Evolutionary conservation across 1,284 basidiomycete species (phyloP).

Genomic region (Agaricales sp.): DNA sequence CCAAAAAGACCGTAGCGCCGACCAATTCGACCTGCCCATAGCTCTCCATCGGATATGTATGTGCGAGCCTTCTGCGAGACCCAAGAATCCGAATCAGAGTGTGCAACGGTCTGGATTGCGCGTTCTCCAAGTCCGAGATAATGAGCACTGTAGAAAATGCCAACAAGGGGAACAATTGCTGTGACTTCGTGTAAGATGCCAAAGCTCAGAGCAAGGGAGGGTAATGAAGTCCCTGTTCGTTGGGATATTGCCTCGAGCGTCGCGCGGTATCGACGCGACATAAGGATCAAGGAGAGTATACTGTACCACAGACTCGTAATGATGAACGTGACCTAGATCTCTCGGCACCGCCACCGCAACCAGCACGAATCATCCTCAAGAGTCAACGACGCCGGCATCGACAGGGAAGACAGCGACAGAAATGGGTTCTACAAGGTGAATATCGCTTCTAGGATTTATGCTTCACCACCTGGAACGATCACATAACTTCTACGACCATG

Average conservation of each 20-base stretch:
- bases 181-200: constrained; percentile 83
- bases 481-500: constrained; percentile 9
- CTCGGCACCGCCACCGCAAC: neutral
- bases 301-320: neutral
- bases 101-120: constrained; percentile 34
- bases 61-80: constrained; percentile 27
- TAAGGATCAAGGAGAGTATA: constrained; percentile 6
- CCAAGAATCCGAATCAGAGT: constrained; percentile 21
- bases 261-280: constrained; percentile 23
- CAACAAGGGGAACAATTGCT: constrained; percentile 68
- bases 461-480: constrained; percentile 13
- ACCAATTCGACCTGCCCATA: constrained; percentile 64
- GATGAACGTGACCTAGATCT: neutral
- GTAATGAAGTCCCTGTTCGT: constrained; percentile 61
- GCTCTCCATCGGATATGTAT: constrained; percentile 71
- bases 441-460: constrained; percentile 11
- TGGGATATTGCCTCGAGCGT: constrained; percentile 46
- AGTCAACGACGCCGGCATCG: constrained; percentile 33
- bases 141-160: constrained; percentile 67
- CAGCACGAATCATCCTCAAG: constrained; percentile 39
- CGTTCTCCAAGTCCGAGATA: constrained; percentile 63
- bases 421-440: constrained; percentile 75
- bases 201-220: constrained; percentile 75
- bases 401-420: constrained; percentile 32
- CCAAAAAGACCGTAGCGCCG: constrained; percentile 77